phyloP scores from a whole-genome alignment of 2,329 filamentous ascomycete species.

The Cercospora nicotianae region DNA sequence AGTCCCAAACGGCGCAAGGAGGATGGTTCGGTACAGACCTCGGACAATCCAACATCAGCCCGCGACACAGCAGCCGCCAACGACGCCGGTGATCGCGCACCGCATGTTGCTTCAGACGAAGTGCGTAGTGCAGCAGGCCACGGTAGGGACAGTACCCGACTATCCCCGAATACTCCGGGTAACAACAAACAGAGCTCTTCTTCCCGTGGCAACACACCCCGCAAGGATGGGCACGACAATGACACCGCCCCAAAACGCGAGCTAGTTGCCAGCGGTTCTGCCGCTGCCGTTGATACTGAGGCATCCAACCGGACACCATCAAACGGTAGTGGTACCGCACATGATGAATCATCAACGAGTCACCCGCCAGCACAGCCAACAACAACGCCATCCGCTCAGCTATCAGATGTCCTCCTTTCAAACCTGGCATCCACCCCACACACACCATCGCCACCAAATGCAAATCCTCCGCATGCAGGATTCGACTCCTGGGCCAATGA shows the following conservation, averaged over 20 bases:
- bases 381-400: background rate
- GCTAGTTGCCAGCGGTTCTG: background rate
- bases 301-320: background rate
- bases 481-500: background rate
- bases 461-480: background rate
- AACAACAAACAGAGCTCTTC: background rate
- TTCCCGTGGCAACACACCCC: background rate
- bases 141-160: background rate
- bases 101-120: background rate
- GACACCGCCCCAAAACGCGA: background rate
- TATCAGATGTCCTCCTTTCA: background rate
- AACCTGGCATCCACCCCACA: background rate
- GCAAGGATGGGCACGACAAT: background rate
- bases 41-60: background rate
- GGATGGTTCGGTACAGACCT: background rate
- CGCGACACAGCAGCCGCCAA: background rate
- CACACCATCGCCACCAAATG: background rate
- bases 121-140: background rate
- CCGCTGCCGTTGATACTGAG: background rate
- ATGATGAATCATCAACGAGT: background rate
- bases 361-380: background rate
- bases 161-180: background rate
- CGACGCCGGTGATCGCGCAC: background rate
- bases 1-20: background rate
- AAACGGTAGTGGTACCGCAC: background rate